Evolutionary conservation across 1,284 basidiomycete genomes (phyloP).

Genomic region (Sphagnurus paluster): DNA sequence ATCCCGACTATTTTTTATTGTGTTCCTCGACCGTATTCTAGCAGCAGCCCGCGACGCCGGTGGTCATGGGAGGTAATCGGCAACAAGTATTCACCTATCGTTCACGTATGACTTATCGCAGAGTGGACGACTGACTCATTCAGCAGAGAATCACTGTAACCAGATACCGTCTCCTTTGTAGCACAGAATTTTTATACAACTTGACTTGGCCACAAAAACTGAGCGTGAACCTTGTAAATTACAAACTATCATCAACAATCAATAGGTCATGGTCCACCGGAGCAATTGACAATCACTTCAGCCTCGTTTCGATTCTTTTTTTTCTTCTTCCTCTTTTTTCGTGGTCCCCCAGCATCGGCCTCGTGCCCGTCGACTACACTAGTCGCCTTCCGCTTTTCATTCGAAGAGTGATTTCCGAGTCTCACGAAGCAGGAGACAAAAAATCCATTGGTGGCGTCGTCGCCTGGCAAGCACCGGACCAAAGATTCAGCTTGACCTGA

Average conservation of each 20-base stretch:
- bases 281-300: neutral
- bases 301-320: constrained; percentile 24
- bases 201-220: constrained; percentile 3
- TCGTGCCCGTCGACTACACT: constrained; percentile 7
- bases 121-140: constrained; percentile 19
- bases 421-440: constrained; percentile 87
- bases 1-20: constrained; percentile 12
- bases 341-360: constrained; percentile 8
- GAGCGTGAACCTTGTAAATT: too few relatives aligned
- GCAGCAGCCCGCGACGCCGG: constrained; percentile 2
- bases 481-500: constrained; percentile 66
- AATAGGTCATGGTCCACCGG: neutral
- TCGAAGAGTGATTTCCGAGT: constrained; percentile 14
- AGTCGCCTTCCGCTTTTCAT: constrained; percentile 19
- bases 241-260: too few relatives aligned
- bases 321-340: constrained; percentile 27
- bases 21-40: constrained; percentile 13
- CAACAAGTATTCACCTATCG: constrained; percentile 18
- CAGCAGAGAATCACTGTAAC: constrained; percentile 16
- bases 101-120: constrained; percentile 7
- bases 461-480: constrained; percentile 82
- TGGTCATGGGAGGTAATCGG: constrained; percentile 17
- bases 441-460: constrained; percentile 92
- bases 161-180: constrained; percentile 13
- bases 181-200: constrained; percentile 15